Base-by-base conservation (phyloP, 805 yeast species). In the Candida jianshihensis region DNA sequence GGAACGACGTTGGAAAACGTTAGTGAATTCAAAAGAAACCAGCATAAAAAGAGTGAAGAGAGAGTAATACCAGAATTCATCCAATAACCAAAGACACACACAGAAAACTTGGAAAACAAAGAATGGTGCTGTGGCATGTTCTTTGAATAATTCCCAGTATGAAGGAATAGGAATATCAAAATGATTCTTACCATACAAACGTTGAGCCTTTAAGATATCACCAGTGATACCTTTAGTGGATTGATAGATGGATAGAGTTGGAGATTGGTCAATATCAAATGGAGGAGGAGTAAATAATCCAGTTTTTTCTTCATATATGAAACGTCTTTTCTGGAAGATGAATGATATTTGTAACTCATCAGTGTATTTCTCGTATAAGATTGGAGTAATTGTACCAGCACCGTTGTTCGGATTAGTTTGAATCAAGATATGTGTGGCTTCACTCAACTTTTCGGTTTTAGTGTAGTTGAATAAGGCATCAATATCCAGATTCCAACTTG, bases 111-210 rank as follows among this genome's bases (percentile, higher is more conserved):
- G 98, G 68, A 92, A 92, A 19, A 92, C 96, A 51, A 92, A 92
- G 59, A 92, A 86, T 11, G 98, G 98, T 12, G 98, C 97, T 27
- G 92, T 89, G 10, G 97, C 97, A 58, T 92, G 98, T 62, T 92
- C 97, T 55, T 86, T 81, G 68, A 92, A 92, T 51, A 92, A 69
- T 60, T 90, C 97, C 38, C 73, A 44, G 51, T 92, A 90, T 1
- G 96, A 75, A 34, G 98, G 98, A 37, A 92, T 73, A 21, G 98
- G 98, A 47, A 92, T 90, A 55, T 92, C 98, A 56, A 92, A 92
- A 47, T 73, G 73, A 65, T 92, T 92, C 46, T 70, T 69, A 36
- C 98, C 98, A 56, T 81, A 92, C 40, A 74, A 63, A 53, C 88
- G 75, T 37, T 53, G 62, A 4, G 59, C 44, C 36, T 60, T 59